Conservation (phyloP, 1,284 basidiomycete genomes). For the Clitocybe nebularis region DNA sequence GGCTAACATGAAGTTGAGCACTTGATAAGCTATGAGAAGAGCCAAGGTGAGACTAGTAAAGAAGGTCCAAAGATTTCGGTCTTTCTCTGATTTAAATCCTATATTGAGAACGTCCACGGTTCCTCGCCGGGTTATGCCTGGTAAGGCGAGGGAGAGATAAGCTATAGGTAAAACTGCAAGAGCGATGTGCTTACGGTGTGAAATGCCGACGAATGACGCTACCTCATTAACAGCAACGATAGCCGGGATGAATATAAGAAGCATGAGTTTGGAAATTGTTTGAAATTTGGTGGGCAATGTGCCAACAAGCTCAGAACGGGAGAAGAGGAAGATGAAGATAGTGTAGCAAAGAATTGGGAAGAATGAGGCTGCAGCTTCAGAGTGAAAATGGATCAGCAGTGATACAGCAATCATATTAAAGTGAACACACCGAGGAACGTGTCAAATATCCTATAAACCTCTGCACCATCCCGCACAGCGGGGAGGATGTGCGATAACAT, state of each 20-base stretch:
- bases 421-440: slow-evolving; percentile 33
- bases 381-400: slow-evolving; percentile 24
- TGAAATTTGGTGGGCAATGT: slow-evolving; percentile 47
- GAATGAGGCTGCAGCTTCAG: slow-evolving; percentile 49
- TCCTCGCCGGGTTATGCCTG: slow-evolving; percentile 18
- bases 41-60: slow-evolving; percentile 58
- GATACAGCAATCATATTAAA: slow-evolving; percentile 21
- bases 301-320: slow-evolving; percentile 43
- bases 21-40: slow-evolving; percentile 53
- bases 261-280: slow-evolving; percentile 38
- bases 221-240: slow-evolving; percentile 54
- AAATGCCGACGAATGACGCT: slow-evolving; percentile 60
- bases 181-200: slow-evolving; percentile 41
- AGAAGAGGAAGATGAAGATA: slow-evolving; percentile 50
- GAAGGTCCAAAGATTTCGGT: slow-evolving; percentile 47
- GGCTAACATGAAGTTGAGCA: slow-evolving; percentile 49
- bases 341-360: slow-evolving; percentile 56
- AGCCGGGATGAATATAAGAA: slow-evolving; percentile 52
- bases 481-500: slow-evolving; percentile 54
- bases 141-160: slow-evolving; percentile 4
- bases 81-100: slow-evolving; percentile 35
- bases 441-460: slow-evolving; percentile 35
- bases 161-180: not conserved
- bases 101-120: slow-evolving; percentile 29
- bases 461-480: slow-evolving; percentile 36